A percentile compares a stretch with the other conserved stretches of the same genome.
These are phyloP conservation scores for Curvularia sp. DNA, from an alignment of 2,329 filamentous ascomycete genomes.

Conservation along the genomic window DNA sequence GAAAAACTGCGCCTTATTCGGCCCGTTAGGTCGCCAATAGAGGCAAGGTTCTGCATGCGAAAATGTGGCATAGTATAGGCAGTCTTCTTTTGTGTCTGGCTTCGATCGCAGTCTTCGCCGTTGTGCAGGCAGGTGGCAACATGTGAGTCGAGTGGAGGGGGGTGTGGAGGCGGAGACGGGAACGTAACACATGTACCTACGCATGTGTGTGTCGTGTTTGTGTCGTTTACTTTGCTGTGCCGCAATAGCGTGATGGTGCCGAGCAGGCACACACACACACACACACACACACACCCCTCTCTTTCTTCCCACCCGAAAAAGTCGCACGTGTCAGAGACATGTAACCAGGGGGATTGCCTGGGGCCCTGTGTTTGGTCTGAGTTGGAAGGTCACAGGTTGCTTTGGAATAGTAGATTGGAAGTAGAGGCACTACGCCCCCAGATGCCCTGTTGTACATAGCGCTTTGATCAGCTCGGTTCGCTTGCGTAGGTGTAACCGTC, in stretches of 20 bases:
- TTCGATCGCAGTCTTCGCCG: too few relatives aligned
- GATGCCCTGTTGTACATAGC: neutral
- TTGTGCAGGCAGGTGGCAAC: too few relatives aligned
- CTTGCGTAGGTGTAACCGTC: neutral
- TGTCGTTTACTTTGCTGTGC: neutral
- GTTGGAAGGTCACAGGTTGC: neutral
- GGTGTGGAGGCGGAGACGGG: too few relatives aligned
- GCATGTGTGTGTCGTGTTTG: neutral
- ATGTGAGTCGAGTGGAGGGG: too few relatives aligned
- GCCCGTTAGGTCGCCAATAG: neutral
- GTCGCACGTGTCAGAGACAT: neutral
- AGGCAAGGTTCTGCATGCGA: neutral
- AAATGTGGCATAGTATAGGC: neutral
- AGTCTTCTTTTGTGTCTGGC: neutral
- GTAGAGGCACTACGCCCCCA: neutral
- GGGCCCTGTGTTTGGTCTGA: neutral
- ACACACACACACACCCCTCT: neutral
- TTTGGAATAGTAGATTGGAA: neutral
- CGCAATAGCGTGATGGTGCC: neutral
- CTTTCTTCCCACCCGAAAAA: neutral
- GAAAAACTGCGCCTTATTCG: neutral
- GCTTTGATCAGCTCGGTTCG: neutral
- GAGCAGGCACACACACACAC: neutral
- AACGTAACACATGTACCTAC: neutral
- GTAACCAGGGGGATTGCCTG: neutral